Conservation (phyloP, 129 eudicot species). For the Flaveria linearis region DNA sequence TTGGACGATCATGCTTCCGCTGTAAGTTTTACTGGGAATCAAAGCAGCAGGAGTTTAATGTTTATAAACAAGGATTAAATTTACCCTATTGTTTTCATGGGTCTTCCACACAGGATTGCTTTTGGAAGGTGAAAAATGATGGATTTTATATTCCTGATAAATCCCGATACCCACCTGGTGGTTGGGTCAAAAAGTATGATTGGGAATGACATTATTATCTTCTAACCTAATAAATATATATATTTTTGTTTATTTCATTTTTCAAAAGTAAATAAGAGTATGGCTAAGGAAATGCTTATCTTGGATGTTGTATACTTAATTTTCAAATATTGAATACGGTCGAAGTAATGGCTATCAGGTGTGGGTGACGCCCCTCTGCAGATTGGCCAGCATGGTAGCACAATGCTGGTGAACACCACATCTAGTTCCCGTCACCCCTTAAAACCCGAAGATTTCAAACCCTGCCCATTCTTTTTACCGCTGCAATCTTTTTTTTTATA, state of each 20-base stretch:
- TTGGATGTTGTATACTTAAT: not conserved
- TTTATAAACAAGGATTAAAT: not conserved
- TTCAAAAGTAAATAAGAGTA: not conserved
- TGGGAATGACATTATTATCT: not conserved
- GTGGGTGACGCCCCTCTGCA: too few relatives aligned
- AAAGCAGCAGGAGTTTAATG: not conserved
- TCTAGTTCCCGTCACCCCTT: too few relatives aligned
- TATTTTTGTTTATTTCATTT: too few relatives aligned
- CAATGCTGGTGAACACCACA: too few relatives aligned
- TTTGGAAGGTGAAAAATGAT: not conserved
- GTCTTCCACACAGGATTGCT: not conserved
- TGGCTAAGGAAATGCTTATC: not conserved
- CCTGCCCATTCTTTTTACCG: too few relatives aligned
- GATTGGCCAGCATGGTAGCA: too few relatives aligned
- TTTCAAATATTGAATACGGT: too few relatives aligned
- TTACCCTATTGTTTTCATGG: not conserved
- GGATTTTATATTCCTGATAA: not conserved
- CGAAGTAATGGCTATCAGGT: too few relatives aligned
- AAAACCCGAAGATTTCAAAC: too few relatives aligned
- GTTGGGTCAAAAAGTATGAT: not conserved
- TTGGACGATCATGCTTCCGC: not conserved
- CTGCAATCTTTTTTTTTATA: too few relatives aligned
- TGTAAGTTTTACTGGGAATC: not conserved
- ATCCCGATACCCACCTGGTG: not conserved
- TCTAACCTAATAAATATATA: too few relatives aligned